phyloP scores from a whole-genome alignment of 371 early-diverging fungal genomes.

The Conidiobolus coronatus region DNA sequence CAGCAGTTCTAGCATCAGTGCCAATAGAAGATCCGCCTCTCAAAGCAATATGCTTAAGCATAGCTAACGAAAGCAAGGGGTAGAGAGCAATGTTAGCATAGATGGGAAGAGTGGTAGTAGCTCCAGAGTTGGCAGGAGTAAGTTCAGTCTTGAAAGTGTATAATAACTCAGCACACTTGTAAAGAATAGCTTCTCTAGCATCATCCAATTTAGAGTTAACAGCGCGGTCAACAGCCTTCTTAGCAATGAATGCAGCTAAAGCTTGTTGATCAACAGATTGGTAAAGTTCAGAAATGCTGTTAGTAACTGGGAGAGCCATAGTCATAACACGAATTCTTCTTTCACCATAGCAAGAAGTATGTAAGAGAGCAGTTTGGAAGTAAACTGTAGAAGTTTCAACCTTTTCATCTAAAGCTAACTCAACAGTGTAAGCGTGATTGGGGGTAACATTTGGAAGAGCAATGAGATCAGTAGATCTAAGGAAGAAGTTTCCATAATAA shows the following conservation, averaged over 20 bases:
- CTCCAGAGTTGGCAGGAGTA: constrained; percentile 38
- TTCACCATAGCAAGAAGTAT: constrained; percentile 67
- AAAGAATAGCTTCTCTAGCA: constrained; percentile 77
- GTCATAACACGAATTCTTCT: constrained; percentile 93
- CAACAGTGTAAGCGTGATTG: constrained; percentile 81
- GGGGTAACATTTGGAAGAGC: constrained; percentile 87
- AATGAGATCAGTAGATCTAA: constrained; percentile 84
- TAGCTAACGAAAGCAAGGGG: constrained; percentile 59
- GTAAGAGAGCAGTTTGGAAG: constrained; percentile 92
- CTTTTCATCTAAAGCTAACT: constrained; percentile 68
- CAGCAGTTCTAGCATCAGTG: constrained; percentile 38
- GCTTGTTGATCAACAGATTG: constrained; percentile 67
- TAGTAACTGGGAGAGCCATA: constrained; percentile 68
- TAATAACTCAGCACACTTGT: constrained; percentile 68
- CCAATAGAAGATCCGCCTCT: constrained; percentile 45
- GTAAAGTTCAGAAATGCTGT: constrained; percentile 55
- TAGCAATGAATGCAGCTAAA: constrained; percentile 50
- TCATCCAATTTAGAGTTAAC: constrained; percentile 75
- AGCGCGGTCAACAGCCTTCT: constrained; percentile 70
- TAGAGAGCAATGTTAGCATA: constrained; percentile 67
- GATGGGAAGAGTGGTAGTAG: constrained; percentile 55
- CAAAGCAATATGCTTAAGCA: constrained; percentile 49
- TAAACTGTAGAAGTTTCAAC: constrained; percentile 55
- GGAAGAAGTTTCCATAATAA: constrained; percentile 91
- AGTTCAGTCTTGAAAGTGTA: constrained; percentile 66